These are phyloP conservation scores for Russula earlei DNA, from an alignment of 768 basidiomycete genomes.

Conservation along the genomic window DNA sequence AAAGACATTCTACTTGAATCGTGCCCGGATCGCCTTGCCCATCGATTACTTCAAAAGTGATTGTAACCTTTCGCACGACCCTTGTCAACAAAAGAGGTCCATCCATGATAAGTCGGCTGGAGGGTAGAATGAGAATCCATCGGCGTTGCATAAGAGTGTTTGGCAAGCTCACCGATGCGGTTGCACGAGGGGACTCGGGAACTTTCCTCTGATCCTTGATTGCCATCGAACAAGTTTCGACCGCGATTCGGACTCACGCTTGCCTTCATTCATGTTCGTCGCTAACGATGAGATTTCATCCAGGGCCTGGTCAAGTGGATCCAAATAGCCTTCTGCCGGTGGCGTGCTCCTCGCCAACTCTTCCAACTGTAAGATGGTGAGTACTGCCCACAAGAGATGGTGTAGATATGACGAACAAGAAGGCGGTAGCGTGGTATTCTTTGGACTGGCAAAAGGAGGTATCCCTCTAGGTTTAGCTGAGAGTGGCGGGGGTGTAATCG, in stretches of 20 bases:
- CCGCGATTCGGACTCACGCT: slow-evolving; percentile 89
- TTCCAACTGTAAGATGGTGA: slow-evolving; percentile 49
- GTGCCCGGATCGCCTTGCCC: slow-evolving; percentile 67
- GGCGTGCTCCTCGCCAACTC: slow-evolving; percentile 80
- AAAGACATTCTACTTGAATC: slow-evolving; percentile 85
- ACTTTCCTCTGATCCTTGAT: slow-evolving; percentile 77
- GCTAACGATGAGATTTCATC: slow-evolving; percentile 83
- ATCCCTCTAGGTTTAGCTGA: slow-evolving; percentile 89
- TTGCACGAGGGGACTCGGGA: slow-evolving; percentile 96
- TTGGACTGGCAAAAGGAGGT: slow-evolving; percentile 90
- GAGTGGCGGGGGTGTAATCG: slow-evolving; percentile 84
- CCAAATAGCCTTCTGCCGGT: slow-evolving; percentile 62
- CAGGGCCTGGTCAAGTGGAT: slow-evolving; percentile 78
- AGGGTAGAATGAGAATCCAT: slow-evolving; percentile 5
- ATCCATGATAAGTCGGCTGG: slow-evolving; percentile 87
- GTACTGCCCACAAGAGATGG: neutral
- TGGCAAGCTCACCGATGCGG: slow-evolving; percentile 71
- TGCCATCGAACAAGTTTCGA: slow-evolving; percentile 89
- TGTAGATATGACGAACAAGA: slow-evolving; percentile 47
- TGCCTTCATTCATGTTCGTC: slow-evolving; percentile 96
- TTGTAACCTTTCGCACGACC: slow-evolving; percentile 79
- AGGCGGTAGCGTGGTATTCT: slow-evolving; percentile 95
- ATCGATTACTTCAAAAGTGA: slow-evolving; percentile 73
- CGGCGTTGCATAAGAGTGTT: neutral
- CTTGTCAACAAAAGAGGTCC: slow-evolving; percentile 77